A percentile compares a stretch with the other conserved stretches of the same genome.
These are phyloP conservation scores for Geosmithia morbida DNA, from an alignment of 2,329 filamentous ascomycete genomes.

Conservation along the genomic window DNA sequence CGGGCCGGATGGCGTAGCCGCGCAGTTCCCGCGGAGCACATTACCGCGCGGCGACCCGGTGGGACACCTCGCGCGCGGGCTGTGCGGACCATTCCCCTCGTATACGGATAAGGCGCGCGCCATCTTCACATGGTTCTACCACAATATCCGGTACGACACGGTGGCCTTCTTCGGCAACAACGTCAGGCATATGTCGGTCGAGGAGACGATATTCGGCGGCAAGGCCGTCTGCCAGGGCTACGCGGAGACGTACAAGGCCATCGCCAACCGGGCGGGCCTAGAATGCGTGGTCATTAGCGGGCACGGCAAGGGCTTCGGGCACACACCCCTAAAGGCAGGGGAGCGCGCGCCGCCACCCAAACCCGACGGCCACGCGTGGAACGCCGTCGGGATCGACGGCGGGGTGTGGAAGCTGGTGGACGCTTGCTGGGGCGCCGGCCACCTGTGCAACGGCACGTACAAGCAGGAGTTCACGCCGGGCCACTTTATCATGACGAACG, in stretches of 20 bases:
- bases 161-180: slow-evolving; percentile 62
- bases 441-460: slow-evolving; percentile 45
- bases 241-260: slow-evolving; percentile 63
- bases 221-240: slow-evolving; percentile 88
- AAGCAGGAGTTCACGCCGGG: slow-evolving; percentile 51
- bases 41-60: slow-evolving; percentile 54
- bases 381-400: slow-evolving; percentile 74
- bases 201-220: slow-evolving; percentile 60
- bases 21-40: slow-evolving; percentile 57
- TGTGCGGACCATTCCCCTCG: slow-evolving; percentile 69
- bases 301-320: slow-evolving; percentile 78
- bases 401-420: slow-evolving; percentile 88
- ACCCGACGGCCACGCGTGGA: slow-evolving; percentile 71
- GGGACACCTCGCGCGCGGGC: slow-evolving; percentile 59
- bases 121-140: slow-evolving; percentile 90
- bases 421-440: slow-evolving; percentile 82
- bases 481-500: slow-evolving; percentile 49
- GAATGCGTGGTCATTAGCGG: slow-evolving; percentile 62
- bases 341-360: slow-evolving; percentile 50
- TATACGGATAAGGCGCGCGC: slow-evolving; percentile 81
- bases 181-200: slow-evolving; percentile 52
- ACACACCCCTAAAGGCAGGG: slow-evolving; percentile 46
- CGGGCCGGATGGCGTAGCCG: slow-evolving; percentile 61
- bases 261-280: slow-evolving; percentile 68
- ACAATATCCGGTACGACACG: slow-evolving; percentile 81